Evolutionary conservation across 129 eudicot species (phyloP).

Genomic region (Tagetes erecta): DNA sequence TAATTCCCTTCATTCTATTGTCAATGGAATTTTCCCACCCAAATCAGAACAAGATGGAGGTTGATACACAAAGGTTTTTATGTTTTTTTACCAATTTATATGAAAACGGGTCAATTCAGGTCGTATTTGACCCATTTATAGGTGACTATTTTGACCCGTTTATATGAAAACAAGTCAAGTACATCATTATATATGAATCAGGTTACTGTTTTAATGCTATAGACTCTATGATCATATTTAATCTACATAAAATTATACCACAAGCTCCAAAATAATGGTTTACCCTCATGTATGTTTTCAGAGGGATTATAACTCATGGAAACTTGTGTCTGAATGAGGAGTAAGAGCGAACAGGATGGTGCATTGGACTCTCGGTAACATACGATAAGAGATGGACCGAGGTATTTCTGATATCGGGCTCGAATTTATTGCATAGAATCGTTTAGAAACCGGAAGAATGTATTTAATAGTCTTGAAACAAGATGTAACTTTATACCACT

Average conservation of each 20-base stretch:
- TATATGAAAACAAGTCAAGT: background rate
- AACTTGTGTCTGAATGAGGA: slow-evolving; percentile 19
- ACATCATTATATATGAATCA: background rate
- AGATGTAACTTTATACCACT: slow-evolving; percentile 18
- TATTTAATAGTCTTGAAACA: slow-evolving; percentile 16
- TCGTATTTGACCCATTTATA: background rate
- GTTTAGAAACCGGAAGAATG: slow-evolving; percentile 20
- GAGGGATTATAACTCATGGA: slow-evolving; percentile 13
- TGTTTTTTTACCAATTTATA: background rate
- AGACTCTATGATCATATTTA: background rate
- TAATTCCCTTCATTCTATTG: slow-evolving; percentile 68
- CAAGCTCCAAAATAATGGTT: background rate
- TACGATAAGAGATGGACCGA: slow-evolving; percentile 27
- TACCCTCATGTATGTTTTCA: background rate
- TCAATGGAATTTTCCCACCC: slow-evolving; percentile 80
- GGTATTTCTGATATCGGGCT: slow-evolving; percentile 6
- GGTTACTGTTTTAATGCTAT: background rate
- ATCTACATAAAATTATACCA: background rate
- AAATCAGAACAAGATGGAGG: slow-evolving; percentile 52
- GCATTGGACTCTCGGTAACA: slow-evolving; percentile 18
- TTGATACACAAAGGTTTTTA: slow-evolving; percentile 16
- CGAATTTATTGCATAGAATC: slow-evolving; percentile 21
- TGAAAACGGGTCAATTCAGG: slow-evolving; percentile 7
- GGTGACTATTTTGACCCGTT: background rate
- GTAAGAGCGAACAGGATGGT: background rate